phyloP scores from a whole-genome alignment of 139 green algal genomes.

The Auxenochlorella pyrenoidosa region DNA sequence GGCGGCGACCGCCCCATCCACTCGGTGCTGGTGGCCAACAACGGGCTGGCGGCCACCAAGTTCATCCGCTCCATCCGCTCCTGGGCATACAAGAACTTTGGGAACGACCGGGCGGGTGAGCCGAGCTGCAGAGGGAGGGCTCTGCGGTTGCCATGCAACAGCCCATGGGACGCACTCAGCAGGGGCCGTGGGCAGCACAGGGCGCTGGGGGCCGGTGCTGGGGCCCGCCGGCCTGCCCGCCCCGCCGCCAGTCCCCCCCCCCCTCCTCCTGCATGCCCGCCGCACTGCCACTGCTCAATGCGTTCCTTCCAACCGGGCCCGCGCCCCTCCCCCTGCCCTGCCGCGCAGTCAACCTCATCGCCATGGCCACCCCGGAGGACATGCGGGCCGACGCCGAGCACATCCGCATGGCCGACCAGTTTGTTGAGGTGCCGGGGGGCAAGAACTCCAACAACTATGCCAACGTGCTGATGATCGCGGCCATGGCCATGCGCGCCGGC shows the following conservation, averaged over 20 bases:
- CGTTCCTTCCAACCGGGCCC: not conserved
- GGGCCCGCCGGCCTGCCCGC: too few relatives aligned
- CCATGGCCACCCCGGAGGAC: slow-evolving; percentile 97
- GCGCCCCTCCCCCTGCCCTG: not conserved
- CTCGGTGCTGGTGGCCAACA: slow-evolving; percentile 94
- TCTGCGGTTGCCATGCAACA: too few relatives aligned
- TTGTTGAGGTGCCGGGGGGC: slow-evolving; percentile 97
- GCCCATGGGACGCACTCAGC: too few relatives aligned
- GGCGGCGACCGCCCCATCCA: slow-evolving; percentile 51
- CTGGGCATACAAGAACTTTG: slow-evolving; percentile 86
- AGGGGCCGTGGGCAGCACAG: too few relatives aligned
- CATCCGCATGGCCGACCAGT: slow-evolving; percentile 96
- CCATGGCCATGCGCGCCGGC: slow-evolving; percentile 78
- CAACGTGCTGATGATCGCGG: slow-evolving; percentile 95
- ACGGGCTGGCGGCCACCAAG: slow-evolving; percentile 95
- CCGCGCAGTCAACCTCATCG: slow-evolving; percentile 83
- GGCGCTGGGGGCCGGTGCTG: too few relatives aligned
- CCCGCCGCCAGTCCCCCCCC: too few relatives aligned
- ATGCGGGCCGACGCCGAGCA: slow-evolving; percentile 96
- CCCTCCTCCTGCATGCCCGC: not conserved
- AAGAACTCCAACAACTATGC: slow-evolving; percentile 99
- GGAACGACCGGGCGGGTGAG: slow-evolving; percentile 53
- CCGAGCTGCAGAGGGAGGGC: not conserved
- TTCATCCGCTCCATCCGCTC: slow-evolving; percentile 94
- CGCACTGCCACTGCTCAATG: too few relatives aligned